Conservation (phyloP, 306 rosid genomes). For the Cucumis sativus region Cucumber_9930_V3 NC_026660.2:10776001-10776500, state of each 20-base stretch:
- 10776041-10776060: conserved; percentile 43
- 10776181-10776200: conserved; percentile 56
- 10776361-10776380: conserved; percentile 78
- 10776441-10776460: conserved; percentile 79
- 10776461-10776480: conserved; percentile 60
- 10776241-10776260: conserved; percentile 26
- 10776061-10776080: conserved; percentile 29
- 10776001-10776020: conserved; percentile 54
- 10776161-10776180: conserved; percentile 36
- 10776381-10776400: conserved; percentile 57
- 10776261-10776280: conserved; percentile 46
- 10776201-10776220: conserved; percentile 73
- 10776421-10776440: conserved; percentile 83
- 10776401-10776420: conserved; percentile 54
- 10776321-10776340: conserved; percentile 67
- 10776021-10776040: conserved; percentile 65
- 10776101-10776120: conserved; percentile 57
- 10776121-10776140: conserved; percentile 51
- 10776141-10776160: conserved; percentile 56
- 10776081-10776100: conserved; percentile 23
- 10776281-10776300: conserved; percentile 80
- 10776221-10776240: conserved; percentile 55
- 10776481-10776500: conserved; percentile 62
- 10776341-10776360: conserved; percentile 51
- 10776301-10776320: conserved; percentile 56